A percentile compares a stretch with the other conserved stretches of the same genome.
Evolutionary conservation across 1,284 basidiomycete species (phyloP).

Genomic region (Mrakiaceae sp.): DNA sequence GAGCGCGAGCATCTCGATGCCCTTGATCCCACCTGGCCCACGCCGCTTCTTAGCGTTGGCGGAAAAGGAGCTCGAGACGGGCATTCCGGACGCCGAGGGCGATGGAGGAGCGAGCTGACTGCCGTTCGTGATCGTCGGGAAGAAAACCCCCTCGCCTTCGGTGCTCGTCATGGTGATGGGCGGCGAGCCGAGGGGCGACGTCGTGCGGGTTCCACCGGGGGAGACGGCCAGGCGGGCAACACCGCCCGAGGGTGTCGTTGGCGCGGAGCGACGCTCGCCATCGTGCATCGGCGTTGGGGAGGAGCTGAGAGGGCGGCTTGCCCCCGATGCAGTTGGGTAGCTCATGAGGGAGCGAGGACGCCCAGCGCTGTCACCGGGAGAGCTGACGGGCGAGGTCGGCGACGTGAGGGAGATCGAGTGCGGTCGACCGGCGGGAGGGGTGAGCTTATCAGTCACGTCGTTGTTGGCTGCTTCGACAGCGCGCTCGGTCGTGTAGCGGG

Average conservation of each 20-base stretch:
- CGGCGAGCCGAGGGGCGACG: neutral
- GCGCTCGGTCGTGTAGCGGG: constrained; percentile 26
- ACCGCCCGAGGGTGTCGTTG: neutral
- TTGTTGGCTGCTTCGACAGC: no score
- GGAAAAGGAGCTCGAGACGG: constrained; percentile 17
- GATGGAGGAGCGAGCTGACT: neutral
- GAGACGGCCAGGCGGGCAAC: neutral
- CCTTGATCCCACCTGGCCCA: constrained; percentile 18
- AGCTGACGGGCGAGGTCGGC: no score
- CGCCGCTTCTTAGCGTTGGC: constrained; percentile 26
- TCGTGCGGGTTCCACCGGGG: no score
- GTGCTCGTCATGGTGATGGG: constrained; percentile 2
- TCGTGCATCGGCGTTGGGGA: no score
- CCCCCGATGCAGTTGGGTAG: no score
- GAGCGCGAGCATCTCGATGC: constrained; percentile 11
- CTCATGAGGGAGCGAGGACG: no score
- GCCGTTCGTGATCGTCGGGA: neutral
- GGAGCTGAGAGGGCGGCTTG: no score
- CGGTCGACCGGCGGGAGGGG: neutral
- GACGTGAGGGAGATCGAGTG: neutral
- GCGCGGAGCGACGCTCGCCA: neutral
- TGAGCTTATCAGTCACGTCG: neutral
- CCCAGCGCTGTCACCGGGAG: no score
- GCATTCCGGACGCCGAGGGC: neutral
- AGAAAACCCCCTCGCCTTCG: neutral